Base-by-base conservation (phyloP, 306 rosid genomes). In the Echinosophora koreensis region DNA sequence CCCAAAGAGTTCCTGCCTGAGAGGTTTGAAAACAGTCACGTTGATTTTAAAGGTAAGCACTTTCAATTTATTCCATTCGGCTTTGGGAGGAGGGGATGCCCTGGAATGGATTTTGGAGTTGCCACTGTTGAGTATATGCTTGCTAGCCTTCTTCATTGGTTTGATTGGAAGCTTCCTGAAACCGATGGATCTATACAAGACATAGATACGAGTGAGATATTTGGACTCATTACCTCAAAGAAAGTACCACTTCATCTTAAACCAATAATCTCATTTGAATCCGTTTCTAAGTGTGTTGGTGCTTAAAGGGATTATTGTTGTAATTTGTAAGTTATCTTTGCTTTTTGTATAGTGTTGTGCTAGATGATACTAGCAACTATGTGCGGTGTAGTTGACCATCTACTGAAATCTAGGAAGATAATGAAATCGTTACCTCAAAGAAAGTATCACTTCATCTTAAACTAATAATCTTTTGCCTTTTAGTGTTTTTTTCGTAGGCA, bases 81-180 rank as follows among this genome's bases (percentile, higher is more conserved):
- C 2, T 46, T 55, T 37, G 87, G 87, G 13, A 74, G 87, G 38
- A 76, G 85, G 16, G 27, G 37, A 0, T 83, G 83, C 27, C 85
- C 87, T 7, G 87, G 87, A 17, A 49, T 32, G 2, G 6, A 54
- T 8, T 86, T 86, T 77, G 87, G 65, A 0, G 0, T 77, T 17
- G 55, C 37, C 30, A 1, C 8, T 7, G 47, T 27, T 13, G 81
- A 86, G 59, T 73, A 39, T 81, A 15, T 80, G 35, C 66, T 84
- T 1, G 89, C 89, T 0, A 86, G n/a, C 12, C 85, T 91, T 46
- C 77, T 79, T 16, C 75, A 68, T n/a, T 79, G 67, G 75, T 84
- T 84, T 0, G 84, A 80, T 22, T 84, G 82, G 87, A 49, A 56
- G 39, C 13, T 80, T 0, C 75, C 84, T 12, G 27, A 28, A 9